Percentiles rank a stretch among this genome's conserved stretches.
phyloP scores from a whole-genome alignment of 1,284 basidiomycete species.

The Singerocomus inundabilis region DNA sequence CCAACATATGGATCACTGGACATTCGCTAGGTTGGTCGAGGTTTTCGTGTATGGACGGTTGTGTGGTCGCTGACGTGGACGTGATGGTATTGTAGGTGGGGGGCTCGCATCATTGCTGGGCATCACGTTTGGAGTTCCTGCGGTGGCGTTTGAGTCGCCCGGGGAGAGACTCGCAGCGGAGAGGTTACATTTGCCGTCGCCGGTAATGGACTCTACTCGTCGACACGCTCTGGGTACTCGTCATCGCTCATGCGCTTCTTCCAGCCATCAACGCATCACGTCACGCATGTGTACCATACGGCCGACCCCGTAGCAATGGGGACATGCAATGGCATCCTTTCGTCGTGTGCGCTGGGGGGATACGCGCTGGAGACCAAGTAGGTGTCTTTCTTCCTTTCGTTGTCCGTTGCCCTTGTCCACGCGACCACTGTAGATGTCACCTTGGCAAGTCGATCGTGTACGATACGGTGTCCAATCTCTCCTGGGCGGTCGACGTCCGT shows the following conservation, averaged over 20 bases:
- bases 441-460: constrained; percentile 84
- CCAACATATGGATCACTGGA: constrained; percentile 92
- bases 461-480: constrained; percentile 83
- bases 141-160: constrained; percentile 88
- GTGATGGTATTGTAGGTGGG: constrained; percentile 56
- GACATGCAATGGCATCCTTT: constrained; percentile 74
- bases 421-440: constrained; percentile 71
- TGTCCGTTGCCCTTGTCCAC: constrained; percentile 9
- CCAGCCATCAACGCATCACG: constrained; percentile 69
- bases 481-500: constrained; percentile 82
- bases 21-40: constrained; percentile 58
- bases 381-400: constrained; percentile 24
- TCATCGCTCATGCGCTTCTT: constrained; percentile 3
- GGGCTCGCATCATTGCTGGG: constrained; percentile 85
- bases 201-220: constrained; percentile 45
- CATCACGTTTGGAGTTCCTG: constrained; percentile 89
- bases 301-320: constrained; percentile 88
- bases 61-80: not conserved
- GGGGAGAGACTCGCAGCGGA: constrained; percentile 85
- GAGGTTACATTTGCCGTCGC: constrained; percentile 85
- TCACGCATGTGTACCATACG: constrained; percentile 84
- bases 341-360: constrained; percentile 69
- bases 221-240: not conserved
- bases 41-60: not conserved
- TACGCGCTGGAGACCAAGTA: constrained; percentile 78